Conservation (phyloP, 768 basidiomycete genomes). For the Mycena metata region DNA sequence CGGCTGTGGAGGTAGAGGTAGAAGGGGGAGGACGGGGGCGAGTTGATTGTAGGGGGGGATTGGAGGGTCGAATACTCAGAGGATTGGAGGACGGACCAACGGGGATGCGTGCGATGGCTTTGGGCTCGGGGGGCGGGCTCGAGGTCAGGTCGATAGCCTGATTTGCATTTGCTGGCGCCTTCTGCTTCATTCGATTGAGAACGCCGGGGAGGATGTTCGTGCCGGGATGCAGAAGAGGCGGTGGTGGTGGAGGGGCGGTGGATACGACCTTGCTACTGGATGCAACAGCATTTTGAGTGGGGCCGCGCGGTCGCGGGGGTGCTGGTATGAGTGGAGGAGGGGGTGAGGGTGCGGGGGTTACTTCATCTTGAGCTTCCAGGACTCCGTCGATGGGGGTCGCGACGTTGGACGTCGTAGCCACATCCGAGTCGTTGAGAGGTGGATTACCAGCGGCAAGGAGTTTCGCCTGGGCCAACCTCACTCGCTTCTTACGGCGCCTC, state of each 20-base stretch:
- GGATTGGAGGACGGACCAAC: conserved; percentile 64
- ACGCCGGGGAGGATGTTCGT: conserved; percentile 11
- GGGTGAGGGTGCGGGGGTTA: not conserved
- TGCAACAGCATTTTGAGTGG: conserved; percentile 48
- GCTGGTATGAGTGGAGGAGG: not conserved
- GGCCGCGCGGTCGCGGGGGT: not conserved
- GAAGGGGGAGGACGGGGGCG: not conserved
- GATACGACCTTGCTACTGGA: conserved; percentile 53
- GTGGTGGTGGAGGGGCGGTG: conserved; percentile 10
- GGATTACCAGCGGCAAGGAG: not conserved
- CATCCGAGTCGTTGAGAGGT: not conserved
- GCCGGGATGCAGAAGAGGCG: not conserved
- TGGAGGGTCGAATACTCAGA: conserved; percentile 66
- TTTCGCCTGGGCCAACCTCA: not conserved
- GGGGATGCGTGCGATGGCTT: conserved; percentile 55
- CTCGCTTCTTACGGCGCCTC: not conserved
- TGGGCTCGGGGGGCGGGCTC: conserved; percentile 52
- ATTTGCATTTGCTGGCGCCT: not conserved
- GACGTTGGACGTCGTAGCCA: not conserved
- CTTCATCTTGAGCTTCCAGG: not conserved
- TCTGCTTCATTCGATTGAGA: conserved; percentile 4
- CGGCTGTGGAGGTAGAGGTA: no score
- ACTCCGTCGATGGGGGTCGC: no score
- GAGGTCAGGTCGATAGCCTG: conserved; percentile 10
- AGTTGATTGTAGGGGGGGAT: conserved; percentile 6